Evolutionary conservation across 2,329 filamentous ascomycete species (phyloP).

Genomic region (Niveomyces coronatus): DNA sequence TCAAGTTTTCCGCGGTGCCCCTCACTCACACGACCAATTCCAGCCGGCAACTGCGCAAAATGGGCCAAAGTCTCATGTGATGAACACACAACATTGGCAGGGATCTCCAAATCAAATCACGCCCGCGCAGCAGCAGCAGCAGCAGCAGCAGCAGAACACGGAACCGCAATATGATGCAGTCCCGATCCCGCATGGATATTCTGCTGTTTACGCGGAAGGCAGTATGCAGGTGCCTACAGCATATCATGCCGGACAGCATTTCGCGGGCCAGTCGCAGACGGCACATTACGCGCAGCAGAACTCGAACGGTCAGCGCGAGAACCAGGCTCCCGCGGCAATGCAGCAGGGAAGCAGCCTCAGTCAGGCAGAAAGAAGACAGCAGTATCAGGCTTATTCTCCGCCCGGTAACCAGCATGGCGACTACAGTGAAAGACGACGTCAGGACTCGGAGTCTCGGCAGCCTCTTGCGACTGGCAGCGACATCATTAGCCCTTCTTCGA

Average conservation of each 20-base stretch:
- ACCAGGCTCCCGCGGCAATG: too few relatives aligned
- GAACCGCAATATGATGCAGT: slow-evolving; percentile 11
- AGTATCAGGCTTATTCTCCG: background rate
- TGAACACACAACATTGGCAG: slow-evolving; percentile 8
- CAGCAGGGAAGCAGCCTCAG: too few relatives aligned
- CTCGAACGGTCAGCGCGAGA: background rate
- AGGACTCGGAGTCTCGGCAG: background rate
- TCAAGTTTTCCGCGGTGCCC: too few relatives aligned
- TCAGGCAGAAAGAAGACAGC: too few relatives aligned
- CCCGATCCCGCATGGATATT: slow-evolving; percentile 6
- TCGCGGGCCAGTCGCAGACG: background rate
- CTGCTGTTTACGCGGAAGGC: slow-evolving; percentile 3
- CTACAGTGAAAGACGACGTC: background rate
- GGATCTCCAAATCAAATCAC: too few relatives aligned
- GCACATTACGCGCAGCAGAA: background rate
- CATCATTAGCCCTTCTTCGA: background rate
- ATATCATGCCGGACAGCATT: background rate
- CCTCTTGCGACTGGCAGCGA: background rate
- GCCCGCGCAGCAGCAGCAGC: too few relatives aligned
- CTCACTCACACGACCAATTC: too few relatives aligned
- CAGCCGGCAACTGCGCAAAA: too few relatives aligned
- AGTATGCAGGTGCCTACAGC: background rate
- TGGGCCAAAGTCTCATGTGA: too few relatives aligned
- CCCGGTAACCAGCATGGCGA: background rate
- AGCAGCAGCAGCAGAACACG: slow-evolving; percentile 1